A percentile compares a stretch with the other conserved stretches of the same genome.
phyloP scores from a whole-genome alignment of 2,329 filamentous ascomycete genomes.

The Botrytis pseudocinerea region DNA sequence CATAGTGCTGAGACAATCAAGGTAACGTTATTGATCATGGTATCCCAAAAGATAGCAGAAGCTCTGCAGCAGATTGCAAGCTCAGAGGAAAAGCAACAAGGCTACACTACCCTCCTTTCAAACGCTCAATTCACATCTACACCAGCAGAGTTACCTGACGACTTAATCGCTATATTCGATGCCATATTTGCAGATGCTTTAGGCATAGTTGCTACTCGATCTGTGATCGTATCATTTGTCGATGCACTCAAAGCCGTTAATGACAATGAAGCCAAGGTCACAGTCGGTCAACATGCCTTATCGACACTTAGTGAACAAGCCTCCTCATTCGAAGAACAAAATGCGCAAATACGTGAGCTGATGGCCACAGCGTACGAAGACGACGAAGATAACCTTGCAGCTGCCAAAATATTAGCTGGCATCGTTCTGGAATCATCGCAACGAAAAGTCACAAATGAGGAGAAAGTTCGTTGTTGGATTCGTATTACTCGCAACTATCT shows the following conservation, averaged over 20 bases:
- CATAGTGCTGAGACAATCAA: neutral
- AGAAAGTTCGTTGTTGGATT: slow-evolving; percentile 85
- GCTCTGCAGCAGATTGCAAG: slow-evolving; percentile 48
- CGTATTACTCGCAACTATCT: slow-evolving; percentile 92
- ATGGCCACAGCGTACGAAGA: slow-evolving; percentile 81
- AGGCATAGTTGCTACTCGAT: slow-evolving; percentile 40
- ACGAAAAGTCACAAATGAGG: slow-evolving; percentile 76
- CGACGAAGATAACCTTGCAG: slow-evolving; percentile 76
- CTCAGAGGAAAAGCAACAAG: slow-evolving; percentile 46
- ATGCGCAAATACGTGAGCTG: slow-evolving; percentile 74
- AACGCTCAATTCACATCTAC: slow-evolving; percentile 41
- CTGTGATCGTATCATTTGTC: slow-evolving; percentile 55
- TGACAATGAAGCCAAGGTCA: slow-evolving; percentile 67
- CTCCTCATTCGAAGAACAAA: slow-evolving; percentile 81
- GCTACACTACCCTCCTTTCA: slow-evolving; percentile 50
- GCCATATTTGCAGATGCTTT: slow-evolving; percentile 39
- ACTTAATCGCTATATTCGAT: slow-evolving; percentile 40
- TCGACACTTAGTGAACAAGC: slow-evolving; percentile 61
- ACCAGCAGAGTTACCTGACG: slow-evolving; percentile 30
- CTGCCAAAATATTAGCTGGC: slow-evolving; percentile 75
- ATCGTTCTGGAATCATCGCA: slow-evolving; percentile 85
- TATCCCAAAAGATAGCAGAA: slow-evolving; percentile 45
- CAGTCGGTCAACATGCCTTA: slow-evolving; percentile 74
- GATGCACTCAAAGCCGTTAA: slow-evolving; percentile 60
- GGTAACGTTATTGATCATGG: slow-evolving; percentile 31